Conservation (phyloP, 2,329 filamentous ascomycete genomes). For the Alternaria postmessia region DNA sequence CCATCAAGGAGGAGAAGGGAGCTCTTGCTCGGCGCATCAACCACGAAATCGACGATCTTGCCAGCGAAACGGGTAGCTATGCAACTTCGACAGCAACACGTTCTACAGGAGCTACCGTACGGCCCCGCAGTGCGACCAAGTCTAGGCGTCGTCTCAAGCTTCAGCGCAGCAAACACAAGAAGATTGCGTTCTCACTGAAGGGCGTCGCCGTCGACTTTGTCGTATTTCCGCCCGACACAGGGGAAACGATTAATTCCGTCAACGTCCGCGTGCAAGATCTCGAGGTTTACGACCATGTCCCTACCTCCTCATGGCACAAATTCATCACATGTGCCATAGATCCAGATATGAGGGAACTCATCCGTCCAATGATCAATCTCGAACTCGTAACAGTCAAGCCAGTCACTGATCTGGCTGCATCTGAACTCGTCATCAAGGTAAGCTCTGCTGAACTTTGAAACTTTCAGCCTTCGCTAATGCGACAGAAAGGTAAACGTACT, state of each 20-base stretch:
- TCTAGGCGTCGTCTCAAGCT: slow-evolving; percentile 70
- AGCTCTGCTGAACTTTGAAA: slow-evolving; percentile 49
- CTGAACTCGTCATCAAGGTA: slow-evolving; percentile 83
- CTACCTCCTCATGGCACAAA: slow-evolving; percentile 97
- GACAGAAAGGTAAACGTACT: slow-evolving; percentile 68
- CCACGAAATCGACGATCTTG: slow-evolving; percentile 82
- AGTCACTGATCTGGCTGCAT: slow-evolving; percentile 81
- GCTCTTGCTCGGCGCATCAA: slow-evolving; percentile 88
- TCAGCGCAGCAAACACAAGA: slow-evolving; percentile 86
- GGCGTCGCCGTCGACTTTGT: slow-evolving; percentile 85
- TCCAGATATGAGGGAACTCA: slow-evolving; percentile 83
- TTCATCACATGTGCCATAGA: slow-evolving; percentile 94
- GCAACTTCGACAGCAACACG: slow-evolving; percentile 67
- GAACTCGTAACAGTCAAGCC: slow-evolving; percentile 90
- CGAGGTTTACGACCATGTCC: slow-evolving; percentile 92
- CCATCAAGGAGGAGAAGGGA: slow-evolving; percentile 82
- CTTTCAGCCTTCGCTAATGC: slow-evolving; percentile 10
- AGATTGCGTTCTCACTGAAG: slow-evolving; percentile 92
- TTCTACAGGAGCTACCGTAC: slow-evolving; percentile 49
- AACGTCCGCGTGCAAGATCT: slow-evolving; percentile 83
- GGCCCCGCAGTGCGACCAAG: slow-evolving; percentile 52
- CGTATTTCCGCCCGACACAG: slow-evolving; percentile 76
- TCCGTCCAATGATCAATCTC: slow-evolving; percentile 87
- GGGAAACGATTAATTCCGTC: slow-evolving; percentile 86
- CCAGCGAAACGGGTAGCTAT: slow-evolving; percentile 88